Evolutionary conservation across 768 basidiomycete genomes (phyloP).

Genomic region (Tylopilus plumbeoviolaceoides): DNA sequence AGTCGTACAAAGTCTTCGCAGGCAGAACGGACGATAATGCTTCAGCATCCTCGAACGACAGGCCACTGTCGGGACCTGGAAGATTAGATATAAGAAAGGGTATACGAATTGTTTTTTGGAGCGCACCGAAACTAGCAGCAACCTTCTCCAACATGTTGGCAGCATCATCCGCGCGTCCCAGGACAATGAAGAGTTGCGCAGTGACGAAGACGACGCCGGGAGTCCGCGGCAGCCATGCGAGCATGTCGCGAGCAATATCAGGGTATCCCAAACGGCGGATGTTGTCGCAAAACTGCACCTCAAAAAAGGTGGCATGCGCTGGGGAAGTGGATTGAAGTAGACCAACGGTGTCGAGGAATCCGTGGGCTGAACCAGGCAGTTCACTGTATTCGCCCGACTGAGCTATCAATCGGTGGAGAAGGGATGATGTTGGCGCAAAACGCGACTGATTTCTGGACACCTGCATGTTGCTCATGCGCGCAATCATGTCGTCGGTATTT

Average conservation of each 20-base stretch:
- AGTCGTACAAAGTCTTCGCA: conserved; percentile 48
- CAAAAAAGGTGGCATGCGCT: conserved; percentile 60
- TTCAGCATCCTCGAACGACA: conserved; percentile 59
- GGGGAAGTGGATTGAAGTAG: conserved; percentile 67
- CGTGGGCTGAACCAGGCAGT: conserved; percentile 60
- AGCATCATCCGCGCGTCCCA: conserved; percentile 71
- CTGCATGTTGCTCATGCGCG: conserved; percentile 70
- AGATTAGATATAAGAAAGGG: conserved; percentile 5
- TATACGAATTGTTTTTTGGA: neutral
- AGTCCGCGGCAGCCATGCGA: conserved; percentile 76
- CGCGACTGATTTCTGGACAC: conserved; percentile 50
- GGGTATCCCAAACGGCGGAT: conserved; percentile 62
- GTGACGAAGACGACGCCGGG: conserved; percentile 73
- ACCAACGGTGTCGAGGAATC: conserved; percentile 63
- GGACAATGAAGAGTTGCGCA: conserved; percentile 60
- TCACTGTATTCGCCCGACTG: conserved; percentile 46
- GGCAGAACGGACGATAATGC: conserved; percentile 63
- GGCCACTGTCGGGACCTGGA: conserved; percentile 44
- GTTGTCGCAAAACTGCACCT: conserved; percentile 69
- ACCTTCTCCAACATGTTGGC: conserved; percentile 67
- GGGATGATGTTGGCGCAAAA: conserved; percentile 52
- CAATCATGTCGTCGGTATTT: conserved; percentile 59
- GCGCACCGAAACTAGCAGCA: conserved; percentile 70
- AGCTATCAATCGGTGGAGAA: conserved; percentile 59
- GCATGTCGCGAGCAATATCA: conserved; percentile 55